Evolutionary conservation across 768 basidiomycete genomes (phyloP).

Genomic region (Fistulinella prunicolor): DNA sequence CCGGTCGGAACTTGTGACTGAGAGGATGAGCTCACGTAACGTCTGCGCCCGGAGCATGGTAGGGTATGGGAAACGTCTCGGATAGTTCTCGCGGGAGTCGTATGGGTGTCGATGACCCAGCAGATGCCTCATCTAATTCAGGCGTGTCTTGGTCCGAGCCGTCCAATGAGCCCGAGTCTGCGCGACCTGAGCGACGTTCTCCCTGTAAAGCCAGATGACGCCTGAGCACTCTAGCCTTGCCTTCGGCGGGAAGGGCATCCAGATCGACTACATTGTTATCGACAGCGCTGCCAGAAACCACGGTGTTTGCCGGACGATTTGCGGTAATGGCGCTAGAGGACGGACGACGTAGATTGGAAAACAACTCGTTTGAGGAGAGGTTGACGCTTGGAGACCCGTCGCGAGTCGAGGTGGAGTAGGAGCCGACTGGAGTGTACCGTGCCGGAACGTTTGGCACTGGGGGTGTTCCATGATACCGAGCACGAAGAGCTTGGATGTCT

Average conservation of each 20-base stretch:
- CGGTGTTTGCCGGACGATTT: conserved; percentile 31
- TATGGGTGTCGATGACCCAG: conserved; percentile 26
- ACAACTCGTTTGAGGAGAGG: conserved; percentile 10
- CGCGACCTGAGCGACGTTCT: conserved; percentile 41
- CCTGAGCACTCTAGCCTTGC: conserved; percentile 78
- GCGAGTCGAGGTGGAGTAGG: conserved; percentile 7
- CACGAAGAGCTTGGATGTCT: conserved; percentile 60
- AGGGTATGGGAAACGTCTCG: conserved; percentile 85
- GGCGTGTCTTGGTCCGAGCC: conserved; percentile 26
- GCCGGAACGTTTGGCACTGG: conserved; percentile 50
- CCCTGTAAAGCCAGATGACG: conserved; percentile 78
- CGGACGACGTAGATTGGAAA: conserved; percentile 16
- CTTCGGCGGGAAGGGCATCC: conserved; percentile 71
- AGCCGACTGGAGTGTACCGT: conserved; percentile 44
- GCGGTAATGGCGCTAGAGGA: conserved; percentile 40
- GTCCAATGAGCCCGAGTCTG: conserved; percentile 21
- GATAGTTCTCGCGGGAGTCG: conserved; percentile 42
- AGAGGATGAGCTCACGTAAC: conserved; percentile 70
- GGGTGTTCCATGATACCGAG: conserved; percentile 60
- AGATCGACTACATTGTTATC: conserved; percentile 37
- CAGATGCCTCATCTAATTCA: conserved; percentile 18
- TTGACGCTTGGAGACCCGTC: conserved; percentile 9
- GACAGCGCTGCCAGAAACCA: conserved; percentile 29
- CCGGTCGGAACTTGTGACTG: conserved; percentile 13
- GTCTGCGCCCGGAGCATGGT: conserved; percentile 84